Evolutionary conservation across 345 rosid genomes (phyloP), one percentile per base, ranked within the genome.

Genomic region (Dipteronia dyeriana): DNA sequence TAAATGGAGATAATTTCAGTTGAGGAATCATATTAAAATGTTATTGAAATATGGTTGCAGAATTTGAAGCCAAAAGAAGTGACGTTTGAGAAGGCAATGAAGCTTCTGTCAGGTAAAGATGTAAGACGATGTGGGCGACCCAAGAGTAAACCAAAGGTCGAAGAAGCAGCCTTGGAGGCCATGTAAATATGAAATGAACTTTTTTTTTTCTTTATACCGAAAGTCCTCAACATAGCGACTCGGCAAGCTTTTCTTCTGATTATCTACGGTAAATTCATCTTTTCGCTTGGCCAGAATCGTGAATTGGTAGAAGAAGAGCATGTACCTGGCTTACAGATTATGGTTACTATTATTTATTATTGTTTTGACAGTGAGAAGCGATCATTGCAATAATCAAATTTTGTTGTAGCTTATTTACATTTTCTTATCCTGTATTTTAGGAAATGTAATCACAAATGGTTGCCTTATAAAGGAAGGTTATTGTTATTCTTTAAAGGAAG

Each of bases 61-160:
- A 86, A 84, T 76, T 20, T 84, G 73, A 87, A 87, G 64, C 93
- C 97, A 20, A 69, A 83, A 19, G 88, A 86, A 5, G 76, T 96
- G 68, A 89, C 90, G 56, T 57, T 96, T 71, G 95, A 92, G 86
- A 94, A 84, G 76, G 99, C 97, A 31, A 62, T 94, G 84, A 79
- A 87, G 84, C 85, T 91, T 76, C 82, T 96, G 77, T 87, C 93
- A 38, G 73, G 97, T 69, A 84, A 86, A 62, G 78, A 87, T 77
- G 97, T 82, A 13, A 86, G 92, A 81, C 79, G 26, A 13, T 26
- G 79, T 14, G 98, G 99, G 66, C 89, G 98, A 53, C 97, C 97
- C 34, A 96, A 86, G 86, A 82, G 79, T 64, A 86, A 81, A 78
- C 81, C 84, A 14, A 83, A 82, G 82, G 83, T 74, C 43, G 84